These are phyloP conservation scores for Diutina neorugosa DNA, from an alignment of 1,139 yeast genomes.

Conservation along the genomic window DNA sequence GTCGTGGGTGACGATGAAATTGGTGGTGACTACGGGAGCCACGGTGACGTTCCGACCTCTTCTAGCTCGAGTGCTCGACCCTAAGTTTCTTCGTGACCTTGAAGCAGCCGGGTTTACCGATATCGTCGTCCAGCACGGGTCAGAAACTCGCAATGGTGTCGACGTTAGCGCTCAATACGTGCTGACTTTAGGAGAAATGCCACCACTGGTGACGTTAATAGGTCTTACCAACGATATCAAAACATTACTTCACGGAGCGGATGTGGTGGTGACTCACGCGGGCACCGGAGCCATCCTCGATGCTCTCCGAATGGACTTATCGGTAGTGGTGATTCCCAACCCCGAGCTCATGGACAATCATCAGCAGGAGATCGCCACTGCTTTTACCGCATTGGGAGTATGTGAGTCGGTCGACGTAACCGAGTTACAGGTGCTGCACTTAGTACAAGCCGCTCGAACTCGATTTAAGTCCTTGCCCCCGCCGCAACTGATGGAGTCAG, in stretches of 20 bases:
- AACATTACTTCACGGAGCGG: conserved; percentile 16
- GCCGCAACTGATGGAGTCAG: not conserved
- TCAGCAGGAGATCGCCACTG: conserved; percentile 65
- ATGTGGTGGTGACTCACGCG: conserved; percentile 75
- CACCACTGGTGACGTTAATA: not conserved
- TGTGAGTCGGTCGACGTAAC: not conserved
- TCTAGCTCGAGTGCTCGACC: conserved; percentile 26
- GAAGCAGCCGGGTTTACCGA: conserved; percentile 20
- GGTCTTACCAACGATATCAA: conserved; percentile 6
- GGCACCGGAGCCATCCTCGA: conserved; percentile 92
- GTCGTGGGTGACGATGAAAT: not conserved
- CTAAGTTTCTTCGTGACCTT: conserved; percentile 24
- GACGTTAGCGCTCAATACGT: conserved; percentile 16
- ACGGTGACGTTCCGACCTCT: conserved; percentile 62
- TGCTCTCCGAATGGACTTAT: conserved; percentile 42
- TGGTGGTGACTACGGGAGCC: conserved; percentile 72
- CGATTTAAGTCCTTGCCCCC: not conserved
- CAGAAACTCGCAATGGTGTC: conserved; percentile 20
- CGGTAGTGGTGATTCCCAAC: conserved; percentile 62
- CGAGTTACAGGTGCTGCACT: not conserved
- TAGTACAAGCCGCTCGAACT: not conserved
- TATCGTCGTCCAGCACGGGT: conserved; percentile 63
- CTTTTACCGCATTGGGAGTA: conserved; percentile 22
- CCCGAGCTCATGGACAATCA: conserved; percentile 72
- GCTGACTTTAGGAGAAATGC: conserved; percentile 5